Base-by-base conservation (phyloP, 805 yeast genomes). In the Lachancea meyersii region DNA sequence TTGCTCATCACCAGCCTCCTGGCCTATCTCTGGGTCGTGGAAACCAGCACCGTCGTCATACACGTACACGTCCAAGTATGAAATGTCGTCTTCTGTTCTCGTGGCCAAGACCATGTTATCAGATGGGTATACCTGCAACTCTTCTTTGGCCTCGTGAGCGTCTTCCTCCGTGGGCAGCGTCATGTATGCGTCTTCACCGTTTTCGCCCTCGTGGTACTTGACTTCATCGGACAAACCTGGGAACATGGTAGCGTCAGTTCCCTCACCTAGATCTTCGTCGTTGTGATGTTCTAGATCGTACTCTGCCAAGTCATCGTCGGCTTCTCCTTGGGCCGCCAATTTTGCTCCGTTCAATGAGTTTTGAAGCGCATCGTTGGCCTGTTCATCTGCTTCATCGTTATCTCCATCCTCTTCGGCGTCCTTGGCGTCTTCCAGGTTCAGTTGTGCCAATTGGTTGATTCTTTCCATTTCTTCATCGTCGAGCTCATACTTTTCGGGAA, bases 11-110 rank as follows among this genome's bases (percentile, higher is more conserved):
- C 71, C 80, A 21, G 56, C 70, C 48, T 80, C 89, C 48, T 75
- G 82, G 47, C 82, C 88, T 22, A 74, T 71, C 4, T 78, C 71
- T 19, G 80, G 80, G 22, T 68, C 72, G 40, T 87, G 91, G 38
- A 85, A 86, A 31, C 89, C 91, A 18, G 91, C 89, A 58, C 89
- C 88, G 58, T 89, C 96, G 60, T 93, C 97, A 61, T 89, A 93
- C 19, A 93, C 85, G 57, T 91, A 91, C 3, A 91, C 94, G 57
- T 93, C 97, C 57, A 93, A 70, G 58, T 82, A 85, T 5, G 96
- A 87, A 35, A 93, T 73, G 38, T 91, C 97, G 63, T 93, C 98
- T 60, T 93, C 97, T 3, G 98, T 93, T 69, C 96, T 81, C 1
- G 97, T 82, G 7, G 96, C 88, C 51, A 93, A 73, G 23, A 93